A percentile compares a stretch with the other conserved stretches of the same genome.
Conservation (phyloP, 805 yeast genomes). For the Monosporozyma aerobia region DNA sequence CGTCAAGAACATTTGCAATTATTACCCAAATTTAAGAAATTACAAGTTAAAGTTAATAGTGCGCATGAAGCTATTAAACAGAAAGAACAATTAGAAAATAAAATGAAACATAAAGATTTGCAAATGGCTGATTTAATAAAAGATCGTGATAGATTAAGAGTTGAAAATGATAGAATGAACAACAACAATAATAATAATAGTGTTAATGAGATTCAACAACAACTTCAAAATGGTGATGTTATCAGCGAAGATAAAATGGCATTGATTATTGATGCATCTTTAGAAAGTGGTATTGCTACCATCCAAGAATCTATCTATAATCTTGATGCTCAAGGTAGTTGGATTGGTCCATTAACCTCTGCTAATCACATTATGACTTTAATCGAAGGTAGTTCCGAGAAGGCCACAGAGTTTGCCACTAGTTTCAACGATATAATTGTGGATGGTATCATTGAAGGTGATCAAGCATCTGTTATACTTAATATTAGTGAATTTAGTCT, state of each 20-base stretch:
- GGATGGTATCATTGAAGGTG: constrained; percentile 57
- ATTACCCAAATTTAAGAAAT: constrained; percentile 65
- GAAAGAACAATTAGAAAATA: constrained; percentile 74
- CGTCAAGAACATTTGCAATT: constrained; percentile 85
- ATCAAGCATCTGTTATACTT: constrained; percentile 36
- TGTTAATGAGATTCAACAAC: constrained; percentile 32
- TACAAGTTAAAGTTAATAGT: constrained; percentile 76
- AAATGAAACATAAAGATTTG: constrained; percentile 73
- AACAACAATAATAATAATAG: not conserved
- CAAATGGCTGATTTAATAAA: constrained; percentile 83
- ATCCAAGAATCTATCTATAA: constrained; percentile 66
- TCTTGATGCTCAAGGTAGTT: constrained; percentile 50
- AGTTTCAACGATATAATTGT: constrained; percentile 42
- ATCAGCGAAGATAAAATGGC: constrained; percentile 38
- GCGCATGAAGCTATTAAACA: constrained; percentile 86
- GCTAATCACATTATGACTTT: constrained; percentile 34
- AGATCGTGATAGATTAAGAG: constrained; percentile 80
- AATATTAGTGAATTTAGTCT: constrained; percentile 32
- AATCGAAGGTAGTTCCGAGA: constrained; percentile 57
- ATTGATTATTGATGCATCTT: constrained; percentile 58
- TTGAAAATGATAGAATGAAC: constrained; percentile 52
- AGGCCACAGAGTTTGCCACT: constrained; percentile 72
- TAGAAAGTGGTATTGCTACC: constrained; percentile 58
- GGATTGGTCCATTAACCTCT: constrained; percentile 7
- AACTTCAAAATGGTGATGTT: not conserved